Conservation (phyloP, 768 basidiomycete species). For the Paxillus rubicundulus region DNA sequence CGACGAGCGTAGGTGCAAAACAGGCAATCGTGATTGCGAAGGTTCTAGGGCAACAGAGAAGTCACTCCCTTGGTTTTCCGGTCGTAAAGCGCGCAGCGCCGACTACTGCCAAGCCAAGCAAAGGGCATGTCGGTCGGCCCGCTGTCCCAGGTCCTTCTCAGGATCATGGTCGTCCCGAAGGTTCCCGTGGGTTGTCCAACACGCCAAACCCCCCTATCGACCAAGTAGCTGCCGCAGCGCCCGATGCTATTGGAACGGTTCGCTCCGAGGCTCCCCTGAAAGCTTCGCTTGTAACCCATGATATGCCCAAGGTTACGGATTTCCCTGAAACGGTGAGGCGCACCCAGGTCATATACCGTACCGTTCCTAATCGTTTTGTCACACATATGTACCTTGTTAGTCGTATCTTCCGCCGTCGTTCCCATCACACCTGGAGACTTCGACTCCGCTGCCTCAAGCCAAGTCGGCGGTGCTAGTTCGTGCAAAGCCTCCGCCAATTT, state of each 20-base stretch:
- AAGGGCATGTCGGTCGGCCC: slow-evolving; percentile 2
- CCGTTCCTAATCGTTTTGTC: slow-evolving; percentile 14
- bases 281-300: slow-evolving; percentile 2
- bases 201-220: slow-evolving; percentile 10
- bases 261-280: slow-evolving; percentile 3
- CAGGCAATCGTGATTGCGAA: slow-evolving; percentile 15
- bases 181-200: slow-evolving; percentile 10
- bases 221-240: neutral
- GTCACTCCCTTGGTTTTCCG: slow-evolving; percentile 39
- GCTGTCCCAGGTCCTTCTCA: slow-evolving; percentile 4
- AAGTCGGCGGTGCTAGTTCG: slow-evolving; percentile 21
- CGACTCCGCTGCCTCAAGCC: slow-evolving; percentile 43
- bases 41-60: slow-evolving; percentile 13
- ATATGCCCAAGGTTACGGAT: slow-evolving; percentile 30
- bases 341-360: slow-evolving; percentile 2
- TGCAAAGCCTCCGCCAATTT: slow-evolving; percentile 45
- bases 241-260: slow-evolving; percentile 1
- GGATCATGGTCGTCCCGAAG: slow-evolving; percentile 3
- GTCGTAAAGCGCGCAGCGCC: slow-evolving; percentile 40
- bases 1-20: slow-evolving; percentile 2
- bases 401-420: slow-evolving; percentile 57
- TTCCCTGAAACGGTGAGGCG: slow-evolving; percentile 38
- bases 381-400: slow-evolving; percentile 21
- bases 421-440: slow-evolving; percentile 49
- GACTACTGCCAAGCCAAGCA: slow-evolving; percentile 23